Percentiles rank a stretch among this genome's conserved stretches.
Evolutionary conservation across 768 basidiomycete genomes (phyloP).

Genomic region (Suillus decipiens): DNA sequence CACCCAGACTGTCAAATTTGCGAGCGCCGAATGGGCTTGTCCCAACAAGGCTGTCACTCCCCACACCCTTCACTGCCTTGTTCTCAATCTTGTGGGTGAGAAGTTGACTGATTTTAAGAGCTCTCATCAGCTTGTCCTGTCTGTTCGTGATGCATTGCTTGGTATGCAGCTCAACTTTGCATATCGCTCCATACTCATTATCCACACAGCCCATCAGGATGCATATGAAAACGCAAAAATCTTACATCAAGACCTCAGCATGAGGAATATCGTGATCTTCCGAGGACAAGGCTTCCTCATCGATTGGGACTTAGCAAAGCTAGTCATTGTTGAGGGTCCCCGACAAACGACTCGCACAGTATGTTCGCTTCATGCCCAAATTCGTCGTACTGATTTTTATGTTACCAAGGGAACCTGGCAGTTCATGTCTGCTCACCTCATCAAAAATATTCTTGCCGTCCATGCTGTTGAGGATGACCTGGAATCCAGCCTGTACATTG

Average conservation of each 20-base stretch:
- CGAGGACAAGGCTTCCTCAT: not conserved
- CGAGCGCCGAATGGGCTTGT: not conserved
- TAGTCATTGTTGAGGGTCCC: not conserved
- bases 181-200: not conserved
- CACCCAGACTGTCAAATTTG: not conserved
- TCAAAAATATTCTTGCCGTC: not conserved
- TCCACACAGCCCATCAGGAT: not conserved
- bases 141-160: constrained; percentile 5
- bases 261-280: constrained; percentile 8
- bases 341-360: not conserved
- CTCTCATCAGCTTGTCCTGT: not conserved
- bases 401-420: constrained; percentile 15
- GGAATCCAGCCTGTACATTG: not conserved
- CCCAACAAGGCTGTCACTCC: not conserved
- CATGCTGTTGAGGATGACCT: constrained; percentile 6
- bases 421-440: not conserved
- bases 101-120: constrained; percentile 2
- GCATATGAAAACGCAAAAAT: not conserved
- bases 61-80: constrained; percentile 6
- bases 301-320: constrained; percentile 11
- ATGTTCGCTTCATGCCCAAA: not conserved
- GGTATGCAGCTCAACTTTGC: not conserved
- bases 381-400: not conserved
- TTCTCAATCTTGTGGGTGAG: constrained; percentile 1
- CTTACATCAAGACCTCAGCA: constrained; percentile 9